Base-by-base conservation (phyloP, 441 rosid genomes). In the Adansonia madagascariensis region DNA sequence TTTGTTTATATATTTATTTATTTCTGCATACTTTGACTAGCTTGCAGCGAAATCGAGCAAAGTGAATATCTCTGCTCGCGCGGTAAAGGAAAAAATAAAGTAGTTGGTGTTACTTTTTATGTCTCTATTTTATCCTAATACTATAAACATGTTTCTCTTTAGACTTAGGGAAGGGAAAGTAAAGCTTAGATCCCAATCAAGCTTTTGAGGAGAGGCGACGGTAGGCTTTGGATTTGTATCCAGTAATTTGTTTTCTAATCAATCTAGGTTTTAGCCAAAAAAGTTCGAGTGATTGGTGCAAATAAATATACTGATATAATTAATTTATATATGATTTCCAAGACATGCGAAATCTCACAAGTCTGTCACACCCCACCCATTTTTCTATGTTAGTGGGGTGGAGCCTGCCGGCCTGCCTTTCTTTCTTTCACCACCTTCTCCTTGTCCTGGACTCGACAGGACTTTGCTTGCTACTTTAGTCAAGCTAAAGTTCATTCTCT, bases 171-270 rank as follows among this genome's bases (percentile, higher is more conserved):
- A 82, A 85, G 77, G 86, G 39, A 35, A 35, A 35, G 39, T 75
- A 65, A 79, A 80, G 76, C 62, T 74, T 83, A 72, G 86, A 85
- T 82, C 82, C 75, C 79, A 80, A 78, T 75, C 69, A 77, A 72
- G 81, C 78, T 77, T 52, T 71, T 77, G 5, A 75, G 49, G 62
- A 71, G 64, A 72, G 49, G 62, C 69, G 64, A 69, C 0, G 22
- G 43, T 44, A 15, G 62, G 67, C 56, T 62, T 66, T 72, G 53
- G 70, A 73, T 81, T 71, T 75, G 61, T 65, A 64, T 52, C 77
- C 18, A 71, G 63, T 78, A 56, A 18, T 63, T 50, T 57, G 61
- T 31, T 71, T 75, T 55, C 52, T 60, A 65, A 55, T 35, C n/a
- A 60, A 47, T 43, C 31, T 50, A 55, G 57, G 71, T 39, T 69